Base-by-base conservation (phyloP, 2,329 filamentous ascomycete species). In the Neonectria coccinea region DNA sequence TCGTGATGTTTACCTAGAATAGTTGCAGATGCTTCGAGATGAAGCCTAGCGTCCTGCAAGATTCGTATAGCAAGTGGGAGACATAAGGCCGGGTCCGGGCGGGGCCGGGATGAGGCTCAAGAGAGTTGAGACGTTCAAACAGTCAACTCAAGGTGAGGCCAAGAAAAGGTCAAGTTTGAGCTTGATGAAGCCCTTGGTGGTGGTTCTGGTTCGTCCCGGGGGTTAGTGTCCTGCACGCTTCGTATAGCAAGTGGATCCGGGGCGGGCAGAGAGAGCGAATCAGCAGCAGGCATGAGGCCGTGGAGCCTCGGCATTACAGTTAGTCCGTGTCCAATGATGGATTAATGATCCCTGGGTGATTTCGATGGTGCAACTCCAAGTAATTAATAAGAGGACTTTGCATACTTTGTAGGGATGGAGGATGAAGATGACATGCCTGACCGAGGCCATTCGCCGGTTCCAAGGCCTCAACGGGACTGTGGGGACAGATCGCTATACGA, bases 11-110 rank as follows among this genome's bases (percentile, higher is more conserved):
- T 5, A 55, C 27, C n/a, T 12, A 25, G 25, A 54, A 12, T n/a
- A 31, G 20, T 39, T 29, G 39, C n/a, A 56, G 36, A 39, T 48
- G 55, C 18, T 41, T 50, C 36, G 50, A 60, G 45, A 60, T 56
- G 63, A 48, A 65, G 70, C 62, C 65, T 73, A 73, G 70, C 69
- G 66, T 68, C 67, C 68, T 73, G 71, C 71, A 73, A 55, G 64
- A 68, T 73, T 73, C 71, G 71, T 73, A 70, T 73, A 73, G 71
- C 70, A 72, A 42, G 54, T 25, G 45, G 45, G 4, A 14, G 5
- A 48, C 10, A 10, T 8, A 42, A 20, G 7, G 4, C 39, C n/a
- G 39, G 39, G 18, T 20, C n/a, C 39, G 39, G n/a, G n/a, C n/a
- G 39, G 39, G n/a, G 4, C 39, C n/a, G 14, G 9, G 10, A 42